Evolutionary conservation across 2,329 filamentous ascomycete species (phyloP).

Genomic region (Fusarium sp.): DNA sequence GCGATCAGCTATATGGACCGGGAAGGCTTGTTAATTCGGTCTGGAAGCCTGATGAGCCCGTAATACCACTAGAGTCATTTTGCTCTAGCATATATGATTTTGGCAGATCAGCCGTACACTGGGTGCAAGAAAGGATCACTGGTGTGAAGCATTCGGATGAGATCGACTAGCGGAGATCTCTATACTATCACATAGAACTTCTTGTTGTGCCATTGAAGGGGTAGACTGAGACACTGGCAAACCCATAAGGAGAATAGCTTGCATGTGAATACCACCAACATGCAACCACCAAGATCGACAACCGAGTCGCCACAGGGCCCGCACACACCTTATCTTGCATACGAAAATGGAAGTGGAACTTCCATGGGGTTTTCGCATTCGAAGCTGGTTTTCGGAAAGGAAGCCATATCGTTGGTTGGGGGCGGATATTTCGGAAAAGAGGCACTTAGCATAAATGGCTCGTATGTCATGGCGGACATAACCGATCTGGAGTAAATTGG

Average conservation of each 20-base stretch:
- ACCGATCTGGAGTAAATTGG: neutral
- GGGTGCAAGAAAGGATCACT: neutral
- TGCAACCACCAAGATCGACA: neutral
- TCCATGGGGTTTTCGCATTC: constrained; percentile 17
- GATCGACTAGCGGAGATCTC: neutral
- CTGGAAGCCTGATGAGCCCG: neutral
- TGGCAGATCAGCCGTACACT: neutral
- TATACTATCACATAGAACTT: neutral
- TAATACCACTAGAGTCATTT: neutral
- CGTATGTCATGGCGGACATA: constrained; percentile 2
- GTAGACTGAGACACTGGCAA: neutral
- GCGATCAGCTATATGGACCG: neutral
- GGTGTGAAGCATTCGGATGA: neutral
- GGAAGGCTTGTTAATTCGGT: neutral
- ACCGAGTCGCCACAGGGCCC: constrained; percentile 5
- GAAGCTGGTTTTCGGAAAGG: constrained; percentile 18
- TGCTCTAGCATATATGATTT: neutral
- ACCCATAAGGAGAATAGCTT: neutral
- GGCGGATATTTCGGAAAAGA: constrained; percentile 9
- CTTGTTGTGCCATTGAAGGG: neutral
- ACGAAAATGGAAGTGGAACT: constrained; percentile 5
- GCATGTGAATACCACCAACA: neutral
- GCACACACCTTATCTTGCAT: neutral
- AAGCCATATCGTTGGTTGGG: constrained; percentile 1
- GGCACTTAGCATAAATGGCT: constrained; percentile 13